Percentiles rank a stretch among this genome's conserved stretches.
phyloP scores from a whole-genome alignment of 2,329 filamentous ascomycete species.

The Aspergillus awamori region DNA sequence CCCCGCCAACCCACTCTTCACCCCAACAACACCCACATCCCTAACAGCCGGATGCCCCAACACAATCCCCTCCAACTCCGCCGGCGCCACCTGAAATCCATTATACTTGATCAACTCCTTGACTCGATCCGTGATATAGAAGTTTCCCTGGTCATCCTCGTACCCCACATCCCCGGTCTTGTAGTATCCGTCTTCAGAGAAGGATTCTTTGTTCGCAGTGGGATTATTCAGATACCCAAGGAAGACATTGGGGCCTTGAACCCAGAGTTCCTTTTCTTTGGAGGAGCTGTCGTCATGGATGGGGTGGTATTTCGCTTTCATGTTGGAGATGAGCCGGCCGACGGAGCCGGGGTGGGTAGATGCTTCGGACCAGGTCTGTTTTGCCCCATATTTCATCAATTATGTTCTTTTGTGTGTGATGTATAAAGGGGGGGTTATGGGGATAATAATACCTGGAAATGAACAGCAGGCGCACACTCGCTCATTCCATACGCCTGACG shows the following conservation, averaged over 20 bases:
- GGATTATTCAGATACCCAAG: constrained; percentile 72
- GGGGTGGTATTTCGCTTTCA: constrained; percentile 15
- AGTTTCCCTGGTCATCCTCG: constrained; percentile 69
- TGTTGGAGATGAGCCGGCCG: constrained; percentile 23
- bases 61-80: constrained; percentile 58
- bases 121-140: constrained; percentile 78
- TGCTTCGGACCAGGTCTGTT: constrained; percentile 18
- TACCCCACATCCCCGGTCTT: constrained; percentile 78
- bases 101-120: constrained; percentile 63
- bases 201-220: constrained; percentile 66
- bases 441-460: constrained; percentile 17
- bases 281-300: constrained; percentile 11
- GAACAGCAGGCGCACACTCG: constrained; percentile 19
- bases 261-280: constrained; percentile 60
- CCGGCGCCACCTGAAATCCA: constrained; percentile 66
- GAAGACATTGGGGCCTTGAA: constrained; percentile 78
- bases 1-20: constrained; percentile 57
- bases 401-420: neutral
- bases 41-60: constrained; percentile 46
- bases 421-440: too few relatives aligned
- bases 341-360: constrained; percentile 13
- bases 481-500: constrained; percentile 22
- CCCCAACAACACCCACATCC: constrained; percentile 61
- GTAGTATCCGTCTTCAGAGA: constrained; percentile 73
- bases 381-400: neutral